Evolutionary conservation across 225 moss, liverwort and hornwort species (phyloP), one percentile per base, ranked within the genome.

Genomic region (Straminergon stramineum): DNA sequence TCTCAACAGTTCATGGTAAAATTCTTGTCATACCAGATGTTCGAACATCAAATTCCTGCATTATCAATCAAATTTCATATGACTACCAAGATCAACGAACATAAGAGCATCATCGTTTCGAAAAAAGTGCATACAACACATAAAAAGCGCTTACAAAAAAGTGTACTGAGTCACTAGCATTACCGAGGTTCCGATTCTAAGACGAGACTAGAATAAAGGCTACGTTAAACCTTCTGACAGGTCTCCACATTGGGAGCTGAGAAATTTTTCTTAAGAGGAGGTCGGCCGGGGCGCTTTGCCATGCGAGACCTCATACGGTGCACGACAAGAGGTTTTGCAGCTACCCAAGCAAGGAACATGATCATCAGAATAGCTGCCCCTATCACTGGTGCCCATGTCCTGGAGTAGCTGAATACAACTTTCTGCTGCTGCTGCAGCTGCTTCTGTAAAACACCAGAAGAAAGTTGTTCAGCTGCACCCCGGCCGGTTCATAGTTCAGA

Each of bases 401-500:
- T 90, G n/a, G 95, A 91, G 92, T 91, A 90, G 66, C 91, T 68
- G 60, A 82, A 71, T 71, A 56, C 89, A 51, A 77, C 86, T 87
- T 90, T 62, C 89, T 89, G 90, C 91, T 89, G 67, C 77, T 67
- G 67, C 48, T 21, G 55, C 13, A 30, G 74, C 74, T 76, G 78
- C 79, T 37, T 24, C 37, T 79, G 79, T 16, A 63, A 19, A 51
- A 9, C 32, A 56, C 4, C 67, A 57, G 65, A 87, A 84, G 69
- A 35, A 89, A 87, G 87, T 79, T 88, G 81, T 61, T 91, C 93
- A 91, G 92, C 92, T 93, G 91, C 92, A 86, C 92, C 95, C 93
- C 91, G 93, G 95, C 95, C 95, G 95, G 95, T 95, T 95, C 95
- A 95, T 95, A 95, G 95, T 92, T 95, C 95, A 80, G 92, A 92